Base-by-base conservation (phyloP, 2,329 filamentous ascomycete genomes). In the Nannizzia gypsea region DNA sequence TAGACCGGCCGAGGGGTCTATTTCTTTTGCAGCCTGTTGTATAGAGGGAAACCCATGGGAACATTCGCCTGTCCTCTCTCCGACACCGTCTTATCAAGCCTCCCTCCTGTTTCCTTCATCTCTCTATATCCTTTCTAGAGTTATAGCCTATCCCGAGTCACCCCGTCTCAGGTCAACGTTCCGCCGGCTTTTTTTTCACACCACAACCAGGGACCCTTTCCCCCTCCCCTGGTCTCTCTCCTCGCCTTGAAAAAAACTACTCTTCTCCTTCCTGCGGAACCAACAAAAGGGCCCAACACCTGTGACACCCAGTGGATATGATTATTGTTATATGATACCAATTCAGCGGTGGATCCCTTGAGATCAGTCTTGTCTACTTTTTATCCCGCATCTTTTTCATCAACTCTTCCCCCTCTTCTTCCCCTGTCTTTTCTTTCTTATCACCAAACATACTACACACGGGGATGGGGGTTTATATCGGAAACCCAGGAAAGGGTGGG, bases 401-500 rank as follows among this genome's bases (percentile, higher is more conserved):
- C 22, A 3, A n/a, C 48, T 5, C 3, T n/a, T 13, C 9, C 15
- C 48, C 22, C 11, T 8, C 31, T 4, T 56, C 13, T 56, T 40
- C 9, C 28, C n/a, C 28, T 38, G 11, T 36, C 11, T 38, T 56
- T 56, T 56, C 54, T 17, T 28, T 22, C 13, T 42, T 42, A 42
- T 42, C 38, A 24, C 26, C 36, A 36, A 56, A 36, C 54, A 56
- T 40, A 56, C 22, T 56, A 36, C 31, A 56, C 48, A 52, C 48
- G 48, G 22, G 22, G 48, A 24, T 52, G 48, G 48, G 24, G 48
- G 22, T 36, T 56, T 56, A 56, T 56, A 56, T 56, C 54, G 54
- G 54, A 40, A 56, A 56, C 36, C 54, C 54, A 56, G 54, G 54
- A 56, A 56, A 36, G 54, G 54, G 36, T 36, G 54, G 31, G 38